A percentile compares a stretch with the other conserved stretches of the same genome.
phyloP scores from a whole-genome alignment of 1,284 basidiomycete genomes.

The Irpex sp. region DNA sequence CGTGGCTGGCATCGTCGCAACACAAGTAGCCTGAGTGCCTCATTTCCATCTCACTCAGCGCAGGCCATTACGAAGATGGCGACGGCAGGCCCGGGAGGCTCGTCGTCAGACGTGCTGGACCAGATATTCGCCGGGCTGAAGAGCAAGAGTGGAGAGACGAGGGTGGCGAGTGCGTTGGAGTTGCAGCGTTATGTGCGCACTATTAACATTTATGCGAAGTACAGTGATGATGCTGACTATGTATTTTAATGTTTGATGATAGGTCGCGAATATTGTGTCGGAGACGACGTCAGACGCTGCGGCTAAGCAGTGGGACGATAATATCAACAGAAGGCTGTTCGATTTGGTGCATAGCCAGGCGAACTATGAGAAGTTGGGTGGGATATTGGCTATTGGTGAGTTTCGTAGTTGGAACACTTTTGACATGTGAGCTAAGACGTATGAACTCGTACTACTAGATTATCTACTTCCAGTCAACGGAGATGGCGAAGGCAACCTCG shows the following conservation, averaged over 20 bases:
- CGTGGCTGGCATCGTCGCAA: no score
- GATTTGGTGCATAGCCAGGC: constrained; percentile 81
- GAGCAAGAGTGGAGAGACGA: constrained; percentile 58
- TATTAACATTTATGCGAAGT: constrained; percentile 8
- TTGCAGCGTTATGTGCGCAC: constrained; percentile 65
- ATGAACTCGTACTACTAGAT: constrained; percentile 38
- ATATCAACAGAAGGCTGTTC: constrained; percentile 75
- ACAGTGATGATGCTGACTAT: constrained; percentile 5
- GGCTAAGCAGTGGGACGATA: constrained; percentile 79
- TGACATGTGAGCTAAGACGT: no score
- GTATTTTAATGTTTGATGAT: not conserved
- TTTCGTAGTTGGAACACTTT: not conserved
- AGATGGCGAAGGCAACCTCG: constrained; percentile 70
- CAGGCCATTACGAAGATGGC: constrained; percentile 40
- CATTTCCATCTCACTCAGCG: no score
- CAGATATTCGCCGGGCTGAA: constrained; percentile 65
- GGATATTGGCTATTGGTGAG: constrained; percentile 78
- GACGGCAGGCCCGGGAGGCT: constrained; percentile 28
- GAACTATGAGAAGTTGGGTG: constrained; percentile 75
- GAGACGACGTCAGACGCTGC: constrained; percentile 78
- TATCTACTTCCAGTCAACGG: constrained; percentile 54
- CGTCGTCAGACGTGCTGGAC: constrained; percentile 57
- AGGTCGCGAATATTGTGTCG: constrained; percentile 70
- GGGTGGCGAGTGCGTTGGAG: constrained; percentile 62
- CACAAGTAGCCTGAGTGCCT: no score